Evolutionary conservation across 371 early-diverging fungal genomes (phyloP), one percentile per base, ranked within the genome.

Genomic region (Apophysomyces variabilis): DNA sequence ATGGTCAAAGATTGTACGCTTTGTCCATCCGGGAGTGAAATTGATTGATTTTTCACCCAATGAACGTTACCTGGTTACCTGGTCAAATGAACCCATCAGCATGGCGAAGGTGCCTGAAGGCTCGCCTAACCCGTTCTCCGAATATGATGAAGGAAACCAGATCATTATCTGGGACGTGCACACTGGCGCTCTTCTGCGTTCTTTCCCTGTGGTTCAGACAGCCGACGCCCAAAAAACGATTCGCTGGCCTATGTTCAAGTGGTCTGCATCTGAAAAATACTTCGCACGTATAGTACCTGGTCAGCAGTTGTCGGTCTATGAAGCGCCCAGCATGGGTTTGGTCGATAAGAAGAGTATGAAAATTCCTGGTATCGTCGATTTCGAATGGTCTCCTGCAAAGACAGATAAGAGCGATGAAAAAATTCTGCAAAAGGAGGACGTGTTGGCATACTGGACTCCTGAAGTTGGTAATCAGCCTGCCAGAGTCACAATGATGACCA

Each of bases 201-300:
- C 96, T 11, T 99, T 99, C 89, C 85, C 93, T 45, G 66, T 77
- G 41, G 72, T 74, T 13, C 78, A 83, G 64, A 69, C 77, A 18
- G 68, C 84, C 21, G 78, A 84, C 36, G 77, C 72, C 50, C 83
- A 88, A 61, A 78, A 80, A 71, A 91, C 92, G 54, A 86, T 92
- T 56, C 87, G 87, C 63, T 96, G 98, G 97, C 97, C 98, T 43
- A 85, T 95, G 71, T 96, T 98, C 90, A 97, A 96, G 84, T 99
- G 97, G 96, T 95, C 97, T 61, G 87, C 91, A 58, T 89, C 92
- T 74, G 96, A 95, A 69, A 92, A 92, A 72, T 96, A 95, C 88
- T 87, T 98, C 80, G 99, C 97, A 16, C 90, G 96, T 67, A 83
- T 95, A 70, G 86, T 89, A 3, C 91, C 91, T 46, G 95, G 93